Evolutionary conservation across 139 green algal species (phyloP).

Genomic region (Haematococcus sp.): DNA sequence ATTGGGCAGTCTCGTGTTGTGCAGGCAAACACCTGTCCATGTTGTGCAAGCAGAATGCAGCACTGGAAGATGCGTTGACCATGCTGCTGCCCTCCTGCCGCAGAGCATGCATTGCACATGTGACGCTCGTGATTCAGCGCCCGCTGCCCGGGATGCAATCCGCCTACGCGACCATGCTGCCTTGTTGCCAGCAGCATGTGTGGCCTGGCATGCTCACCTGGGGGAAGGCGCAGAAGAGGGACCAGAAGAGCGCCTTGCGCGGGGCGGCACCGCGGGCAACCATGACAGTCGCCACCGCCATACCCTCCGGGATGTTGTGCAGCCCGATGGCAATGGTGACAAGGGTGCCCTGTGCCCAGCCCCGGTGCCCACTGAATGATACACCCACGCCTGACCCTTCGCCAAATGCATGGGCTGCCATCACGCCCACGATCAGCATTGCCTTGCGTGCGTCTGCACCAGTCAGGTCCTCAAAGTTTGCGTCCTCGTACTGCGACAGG

Average conservation of each 20-base stretch:
- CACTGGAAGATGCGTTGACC: too few relatives aligned
- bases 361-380: slow-evolving; percentile 69
- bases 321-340: slow-evolving; percentile 70
- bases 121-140: too few relatives aligned
- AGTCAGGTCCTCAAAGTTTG: slow-evolving; percentile 71
- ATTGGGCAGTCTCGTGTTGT: not conserved
- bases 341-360: slow-evolving; percentile 63
- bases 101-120: too few relatives aligned
- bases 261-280: slow-evolving; percentile 73
- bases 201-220: slow-evolving; percentile 54
- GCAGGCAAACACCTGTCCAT: too few relatives aligned
- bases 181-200: too few relatives aligned
- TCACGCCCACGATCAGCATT: slow-evolving; percentile 92
- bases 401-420: slow-evolving; percentile 94
- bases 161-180: too few relatives aligned
- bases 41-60: slow-evolving; percentile 4
- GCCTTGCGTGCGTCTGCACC: slow-evolving; percentile 80
- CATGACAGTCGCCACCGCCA: slow-evolving; percentile 93
- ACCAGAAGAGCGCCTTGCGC: slow-evolving; percentile 77
- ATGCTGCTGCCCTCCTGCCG: too few relatives aligned
- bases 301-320: slow-evolving; percentile 97
- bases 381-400: slow-evolving; percentile 95
- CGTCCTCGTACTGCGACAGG: slow-evolving; percentile 42
- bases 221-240: slow-evolving; percentile 78
- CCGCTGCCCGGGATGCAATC: too few relatives aligned